These are phyloP conservation scores for Leccinum pallidistipes DNA, from an alignment of 1,284 basidiomycete genomes.

Conservation along the genomic window DNA sequence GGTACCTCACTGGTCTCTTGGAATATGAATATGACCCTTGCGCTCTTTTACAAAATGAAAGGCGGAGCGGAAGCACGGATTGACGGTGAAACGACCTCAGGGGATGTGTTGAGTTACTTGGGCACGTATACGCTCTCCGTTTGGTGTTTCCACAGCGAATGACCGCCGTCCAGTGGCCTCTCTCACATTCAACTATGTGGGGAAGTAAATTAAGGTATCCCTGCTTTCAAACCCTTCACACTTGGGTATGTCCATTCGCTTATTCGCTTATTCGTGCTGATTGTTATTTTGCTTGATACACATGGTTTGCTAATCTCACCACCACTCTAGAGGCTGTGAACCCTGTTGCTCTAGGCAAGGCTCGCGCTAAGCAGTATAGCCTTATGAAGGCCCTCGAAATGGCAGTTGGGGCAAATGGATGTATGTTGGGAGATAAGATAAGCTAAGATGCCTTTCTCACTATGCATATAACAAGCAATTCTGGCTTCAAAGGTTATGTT, in stretches of 20 bases:
- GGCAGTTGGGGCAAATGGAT: conserved; percentile 47
- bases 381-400: conserved; percentile 62
- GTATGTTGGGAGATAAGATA: conserved; percentile 73
- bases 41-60: conserved; percentile 84
- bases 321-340: conserved; percentile 72
- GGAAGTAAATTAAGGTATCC: conserved; percentile 63
- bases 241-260: conserved; percentile 49
- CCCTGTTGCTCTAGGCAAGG: conserved; percentile 85
- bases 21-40: conserved; percentile 51
- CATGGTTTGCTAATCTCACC: neutral
- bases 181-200: conserved; percentile 54
- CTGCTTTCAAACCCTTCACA: conserved; percentile 89
- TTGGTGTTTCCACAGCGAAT: neutral
- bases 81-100: conserved; percentile 67
- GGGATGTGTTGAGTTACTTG: conserved; percentile 87
- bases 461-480: neutral
- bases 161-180: conserved; percentile 49
- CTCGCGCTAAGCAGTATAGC: conserved; percentile 88
- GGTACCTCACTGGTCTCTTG: conserved; percentile 68
- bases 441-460: neutral
- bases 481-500: conserved; percentile 60
- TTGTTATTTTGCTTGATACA: neutral
- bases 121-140: conserved; percentile 39
- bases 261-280: neutral
- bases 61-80: conserved; percentile 70